Conservation (phyloP, 2,329 filamentous ascomycete genomes). For the Trichoderma sp. region DNA sequence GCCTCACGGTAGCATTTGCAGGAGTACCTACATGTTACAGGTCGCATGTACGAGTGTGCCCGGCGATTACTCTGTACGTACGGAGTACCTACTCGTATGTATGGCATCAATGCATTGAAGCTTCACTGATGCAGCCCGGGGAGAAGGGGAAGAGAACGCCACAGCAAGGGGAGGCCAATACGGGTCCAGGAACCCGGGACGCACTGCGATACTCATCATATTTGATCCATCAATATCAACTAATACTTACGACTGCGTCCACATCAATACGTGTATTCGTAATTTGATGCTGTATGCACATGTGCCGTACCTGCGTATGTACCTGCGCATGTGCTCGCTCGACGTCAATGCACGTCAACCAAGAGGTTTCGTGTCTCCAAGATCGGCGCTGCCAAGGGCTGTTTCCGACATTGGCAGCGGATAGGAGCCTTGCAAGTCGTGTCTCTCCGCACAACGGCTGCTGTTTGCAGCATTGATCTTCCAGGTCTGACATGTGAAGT, state of each 20-base stretch:
- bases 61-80: not conserved
- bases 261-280: not conserved
- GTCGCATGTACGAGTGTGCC: not conserved
- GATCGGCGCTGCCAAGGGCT: slow-evolving; percentile 12
- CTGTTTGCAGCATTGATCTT: not conserved
- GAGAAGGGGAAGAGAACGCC: not conserved
- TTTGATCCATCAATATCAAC: not conserved
- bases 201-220: not conserved
- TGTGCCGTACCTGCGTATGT: not conserved
- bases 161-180: not conserved
- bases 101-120: not conserved
- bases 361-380: not conserved
- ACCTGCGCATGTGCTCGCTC: not conserved
- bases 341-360: slow-evolving; percentile 19
- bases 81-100: not conserved
- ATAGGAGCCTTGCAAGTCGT: not conserved
- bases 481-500: not conserved
- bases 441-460: not conserved
- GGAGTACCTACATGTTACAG: not conserved
- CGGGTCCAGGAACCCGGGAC: not conserved
- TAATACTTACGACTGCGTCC: not conserved
- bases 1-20: not conserved
- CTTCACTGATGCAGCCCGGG: not conserved
- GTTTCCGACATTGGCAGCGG: not conserved
- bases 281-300: not conserved